Percentiles rank a stretch among this genome's conserved stretches.
Conservation (phyloP, 2,329 filamentous ascomycete genomes). For the Colletotrichum scovillei region DNA sequence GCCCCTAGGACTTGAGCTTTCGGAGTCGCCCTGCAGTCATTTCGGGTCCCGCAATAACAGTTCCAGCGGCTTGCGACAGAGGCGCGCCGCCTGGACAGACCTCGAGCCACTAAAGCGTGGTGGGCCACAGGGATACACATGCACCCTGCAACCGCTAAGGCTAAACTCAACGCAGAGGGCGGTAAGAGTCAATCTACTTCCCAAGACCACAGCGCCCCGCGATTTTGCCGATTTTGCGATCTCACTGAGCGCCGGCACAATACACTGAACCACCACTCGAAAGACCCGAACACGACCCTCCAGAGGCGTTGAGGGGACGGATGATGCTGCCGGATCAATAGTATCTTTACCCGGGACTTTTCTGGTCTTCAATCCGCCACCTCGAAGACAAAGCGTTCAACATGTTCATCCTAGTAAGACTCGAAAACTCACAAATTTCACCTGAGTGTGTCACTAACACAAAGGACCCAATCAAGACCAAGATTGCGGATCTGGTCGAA, state of each 20-base stretch:
- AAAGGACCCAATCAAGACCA: constrained; percentile 71
- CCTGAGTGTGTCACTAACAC: constrained; percentile 27
- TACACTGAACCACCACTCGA: not conserved
- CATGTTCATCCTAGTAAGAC: constrained; percentile 65
- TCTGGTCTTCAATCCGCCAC: not conserved
- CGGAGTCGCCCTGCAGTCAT: not conserved
- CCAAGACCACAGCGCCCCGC: constrained; percentile 14
- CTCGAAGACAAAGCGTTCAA: not conserved
- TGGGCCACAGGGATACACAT: not conserved
- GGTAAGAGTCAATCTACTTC: constrained; percentile 10
- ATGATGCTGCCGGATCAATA: not conserved
- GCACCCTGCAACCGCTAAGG: not conserved
- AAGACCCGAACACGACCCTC: not conserved
- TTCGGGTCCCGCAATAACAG: constrained; percentile 30
- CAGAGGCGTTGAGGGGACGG: not conserved
- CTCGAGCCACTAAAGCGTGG: not conserved
- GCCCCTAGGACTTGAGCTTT: constrained; percentile 18
- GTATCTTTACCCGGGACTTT: not conserved
- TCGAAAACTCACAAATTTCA: not conserved
- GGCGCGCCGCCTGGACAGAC: not conserved
- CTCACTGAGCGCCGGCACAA: not conserved
- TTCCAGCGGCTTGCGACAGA: constrained; percentile 9
- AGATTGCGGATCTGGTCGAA: constrained; percentile 93
- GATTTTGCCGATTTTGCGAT: constrained; percentile 28
- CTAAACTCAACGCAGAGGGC: constrained; percentile 16